A percentile compares a stretch with the other conserved stretches of the same genome.
These are phyloP conservation scores for Clarireedia monteithiana DNA, from an alignment of 2,329 filamentous ascomycete species.

Conservation along the genomic window DNA sequence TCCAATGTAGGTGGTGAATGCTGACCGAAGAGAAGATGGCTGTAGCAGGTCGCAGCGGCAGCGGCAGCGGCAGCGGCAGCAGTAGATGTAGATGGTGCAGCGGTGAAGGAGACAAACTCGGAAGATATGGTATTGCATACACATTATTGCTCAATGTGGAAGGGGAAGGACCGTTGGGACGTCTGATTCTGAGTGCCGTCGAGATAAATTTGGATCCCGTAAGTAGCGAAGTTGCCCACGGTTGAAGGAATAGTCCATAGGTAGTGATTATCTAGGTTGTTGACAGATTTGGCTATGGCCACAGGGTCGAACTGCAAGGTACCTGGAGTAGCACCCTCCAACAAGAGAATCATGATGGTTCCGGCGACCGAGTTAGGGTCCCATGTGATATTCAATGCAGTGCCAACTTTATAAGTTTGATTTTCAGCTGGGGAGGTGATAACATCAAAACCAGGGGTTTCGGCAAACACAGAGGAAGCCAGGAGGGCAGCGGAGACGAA, in stretches of 20 bases:
- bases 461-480: slow-evolving; percentile 35
- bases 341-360: slow-evolving; percentile 44
- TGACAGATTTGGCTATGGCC: slow-evolving; percentile 43
- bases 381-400: slow-evolving; percentile 46
- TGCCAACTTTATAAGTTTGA: slow-evolving; percentile 41
- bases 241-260: slow-evolving; percentile 41
- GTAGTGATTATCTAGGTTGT: slow-evolving; percentile 39
- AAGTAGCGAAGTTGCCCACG: slow-evolving; percentile 40
- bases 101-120: no score
- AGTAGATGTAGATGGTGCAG: background rate
- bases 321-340: slow-evolving; percentile 42
- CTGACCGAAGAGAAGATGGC: background rate
- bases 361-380: slow-evolving; percentile 32
- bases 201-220: slow-evolving; percentile 49
- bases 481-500: slow-evolving; percentile 21
- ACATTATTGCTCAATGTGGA: slow-evolving; percentile 29
- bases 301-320: slow-evolving; percentile 35
- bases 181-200: slow-evolving; percentile 36
- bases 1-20: background rate
- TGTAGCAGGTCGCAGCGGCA: background rate
- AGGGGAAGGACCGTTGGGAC: slow-evolving; percentile 58
- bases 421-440: slow-evolving; percentile 40
- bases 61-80: background rate
- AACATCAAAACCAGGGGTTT: slow-evolving; percentile 48
- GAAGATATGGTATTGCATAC: background rate